Percentiles rank a stretch among this genome's conserved stretches.
phyloP scores from a whole-genome alignment of 768 basidiomycete species.

The Dictyophora rubrovolvata region DNA sequence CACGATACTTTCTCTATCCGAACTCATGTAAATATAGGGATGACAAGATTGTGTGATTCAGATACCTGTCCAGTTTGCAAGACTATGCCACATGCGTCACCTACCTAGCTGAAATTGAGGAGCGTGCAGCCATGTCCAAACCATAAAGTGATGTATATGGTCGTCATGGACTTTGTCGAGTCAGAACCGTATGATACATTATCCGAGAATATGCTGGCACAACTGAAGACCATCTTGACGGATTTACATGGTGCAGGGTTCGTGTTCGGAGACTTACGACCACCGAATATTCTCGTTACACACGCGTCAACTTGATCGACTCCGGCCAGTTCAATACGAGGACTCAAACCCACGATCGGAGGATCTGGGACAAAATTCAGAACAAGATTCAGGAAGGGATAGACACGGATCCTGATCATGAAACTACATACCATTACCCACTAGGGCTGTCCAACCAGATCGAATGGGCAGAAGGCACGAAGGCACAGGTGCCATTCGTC shows the following conservation, averaged over 20 bases:
- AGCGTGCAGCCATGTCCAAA: too few species aligned
- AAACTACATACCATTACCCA: too few species aligned
- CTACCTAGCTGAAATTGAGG: not conserved
- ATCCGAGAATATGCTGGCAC: not conserved
- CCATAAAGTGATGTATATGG: not conserved
- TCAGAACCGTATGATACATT: not conserved
- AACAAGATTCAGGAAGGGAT: too few species aligned
- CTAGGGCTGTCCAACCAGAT: too few species aligned
- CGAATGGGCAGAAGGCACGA: too few species aligned
- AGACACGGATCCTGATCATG: too few species aligned
- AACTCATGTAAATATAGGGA: not conserved
- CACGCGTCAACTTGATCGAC: constrained; percentile 23
- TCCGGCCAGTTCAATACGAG: constrained; percentile 24
- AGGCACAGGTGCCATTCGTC: too few species aligned
- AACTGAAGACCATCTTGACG: not conserved
- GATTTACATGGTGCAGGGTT: constrained; percentile 21
- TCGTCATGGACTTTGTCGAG: not conserved
- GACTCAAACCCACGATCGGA: too few species aligned
- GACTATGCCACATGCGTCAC: not conserved
- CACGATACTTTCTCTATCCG: not conserved
- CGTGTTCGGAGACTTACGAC: constrained; percentile 30
- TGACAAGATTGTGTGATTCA: not conserved
- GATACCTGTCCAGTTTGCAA: not conserved
- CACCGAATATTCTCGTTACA: constrained; percentile 24
- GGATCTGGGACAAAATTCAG: not conserved